These are phyloP conservation scores for Pisolithus orientalis DNA, from an alignment of 768 basidiomycete species.

Conservation along the genomic window DNA sequence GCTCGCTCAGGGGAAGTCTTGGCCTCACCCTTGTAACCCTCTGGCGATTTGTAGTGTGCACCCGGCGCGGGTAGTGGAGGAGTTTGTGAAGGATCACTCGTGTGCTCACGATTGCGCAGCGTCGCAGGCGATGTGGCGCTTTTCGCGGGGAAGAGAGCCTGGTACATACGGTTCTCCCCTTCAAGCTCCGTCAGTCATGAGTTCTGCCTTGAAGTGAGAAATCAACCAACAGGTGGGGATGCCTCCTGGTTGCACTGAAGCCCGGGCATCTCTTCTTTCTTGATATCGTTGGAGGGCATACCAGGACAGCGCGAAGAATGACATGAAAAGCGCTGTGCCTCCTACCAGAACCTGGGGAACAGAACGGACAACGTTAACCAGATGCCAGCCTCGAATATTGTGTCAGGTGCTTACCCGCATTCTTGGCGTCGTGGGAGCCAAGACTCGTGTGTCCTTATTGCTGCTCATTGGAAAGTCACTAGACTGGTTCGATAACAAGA, in stretches of 20 bases:
- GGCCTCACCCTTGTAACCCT: background rate
- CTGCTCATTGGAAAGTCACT: background rate
- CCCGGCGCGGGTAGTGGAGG: background rate
- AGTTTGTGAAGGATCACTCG: background rate
- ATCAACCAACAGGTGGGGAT: conserved; percentile 13
- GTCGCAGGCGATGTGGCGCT: conserved; percentile 14
- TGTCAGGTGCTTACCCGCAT: background rate
- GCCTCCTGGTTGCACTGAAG: conserved; percentile 1
- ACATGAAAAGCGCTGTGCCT: conserved; percentile 15
- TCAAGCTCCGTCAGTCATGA: background rate
- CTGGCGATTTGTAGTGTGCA: background rate
- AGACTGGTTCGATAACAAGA: background rate
- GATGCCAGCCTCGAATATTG: background rate
- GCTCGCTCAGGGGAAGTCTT: background rate
- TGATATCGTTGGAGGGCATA: conserved; percentile 14
- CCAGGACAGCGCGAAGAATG: conserved; percentile 17
- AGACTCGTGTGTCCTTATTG: background rate
- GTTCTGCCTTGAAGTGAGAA: background rate
- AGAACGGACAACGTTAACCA: background rate
- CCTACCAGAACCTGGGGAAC: conserved; percentile 19
- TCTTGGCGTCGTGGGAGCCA: background rate
- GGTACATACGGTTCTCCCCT: conserved; percentile 25
- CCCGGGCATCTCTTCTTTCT: conserved; percentile 12
- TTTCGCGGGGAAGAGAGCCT: conserved; percentile 12
- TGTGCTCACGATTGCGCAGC: background rate